Base-by-base conservation (phyloP, 2,329 filamentous ascomycete species). In the Scytalidium lignicola region DNA sequence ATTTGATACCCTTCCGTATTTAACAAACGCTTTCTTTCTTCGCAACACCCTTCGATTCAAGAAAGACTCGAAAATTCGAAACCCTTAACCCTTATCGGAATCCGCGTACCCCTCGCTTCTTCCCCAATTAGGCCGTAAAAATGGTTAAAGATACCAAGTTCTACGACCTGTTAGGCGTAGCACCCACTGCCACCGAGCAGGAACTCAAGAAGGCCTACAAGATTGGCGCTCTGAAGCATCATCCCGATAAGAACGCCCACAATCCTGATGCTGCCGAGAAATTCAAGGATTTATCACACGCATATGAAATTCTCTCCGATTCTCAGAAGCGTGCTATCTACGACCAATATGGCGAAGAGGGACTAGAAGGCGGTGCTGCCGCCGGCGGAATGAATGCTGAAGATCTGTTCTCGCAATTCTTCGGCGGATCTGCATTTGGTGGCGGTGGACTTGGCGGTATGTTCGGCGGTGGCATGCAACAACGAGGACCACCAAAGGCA, bases 311-410 rank as follows among this genome's bases (percentile, higher is more conserved):
- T 58, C 84, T 99, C 17, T 93, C 88, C 61, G 93, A 99, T 67
- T 70, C 88, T 37, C 87, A 96, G 70, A 96, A 96, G 79, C 89
- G 93, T 66, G 73, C 83, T 61, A 68, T 97, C 54, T 99, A 99
- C 71, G 93, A 99, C 65, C 90, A 96, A 71, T 96, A 95, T 85
- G 93, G 93, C 59, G 91, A 99, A 74, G 90, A 95, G 63, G 93
- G 93, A 55, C 82, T 99, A 45, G 92, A 97, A 67, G 91, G 91
- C 59, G 91, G 88, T 62, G 88, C 81, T 52, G 85, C 79, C 53
- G 84, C 78, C 51, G 79, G 82, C 55, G 90, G 90, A 65, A 96
- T 96, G 90, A 90, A 88, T 59, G 92, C 92, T 19, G 93, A 97
- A 71, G 92, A 97, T 60, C 78, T 97, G 55, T 96, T 97, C 67